Evolutionary conservation across 23 red algal species (phyloP), one percentile per base, ranked within the genome.

Genomic region (Agarophyton chilense): DNA sequence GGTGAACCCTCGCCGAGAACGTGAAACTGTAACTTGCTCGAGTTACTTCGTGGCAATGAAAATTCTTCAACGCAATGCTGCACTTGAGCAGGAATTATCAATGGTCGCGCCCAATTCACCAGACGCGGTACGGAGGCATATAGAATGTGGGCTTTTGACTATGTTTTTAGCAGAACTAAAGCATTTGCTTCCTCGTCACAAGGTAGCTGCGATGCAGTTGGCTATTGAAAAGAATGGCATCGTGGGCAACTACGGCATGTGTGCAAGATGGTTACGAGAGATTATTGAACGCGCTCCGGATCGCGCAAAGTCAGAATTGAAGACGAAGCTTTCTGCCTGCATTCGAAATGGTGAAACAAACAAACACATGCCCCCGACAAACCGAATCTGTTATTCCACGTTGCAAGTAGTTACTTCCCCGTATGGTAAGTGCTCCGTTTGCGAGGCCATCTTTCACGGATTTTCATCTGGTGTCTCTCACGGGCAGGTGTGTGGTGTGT

Each of bases 151-250:
- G 26, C 76, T 91, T 11, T 35, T 91, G 46, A 91, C 76, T 31
- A 91, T 91, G 88, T 91, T 91, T 56, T 43, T 91, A n/a, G 88
- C 88, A 1, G 88, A 91, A 68, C 28, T 82, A 29, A 91, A 91
- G 33, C 55, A 82, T 35, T 76, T 91, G 43, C 65, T 91, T 46
- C 88, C 88, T 16, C 55, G 88, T 14, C 88, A 91, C 61, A 36
- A 42, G 34, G 61, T 74, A 35, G 88, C 88, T 52, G 88, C 76
- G 28, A 71, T 81, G 76, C 55, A 82, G 45, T 16, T 91, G n/a
- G 88, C 88, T 22, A 64, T 91, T 43, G 88, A 91, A 35, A 91
- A 91, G 67, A 91, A 91, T 75, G 63, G 58, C 2, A 58, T 72
- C 10, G 88, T 82, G 2, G 88, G 88, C 32, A 91, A 91, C 72